Conservation (phyloP, 2,329 filamentous ascomycete genomes). For the Anisogramma anomala region DNA sequence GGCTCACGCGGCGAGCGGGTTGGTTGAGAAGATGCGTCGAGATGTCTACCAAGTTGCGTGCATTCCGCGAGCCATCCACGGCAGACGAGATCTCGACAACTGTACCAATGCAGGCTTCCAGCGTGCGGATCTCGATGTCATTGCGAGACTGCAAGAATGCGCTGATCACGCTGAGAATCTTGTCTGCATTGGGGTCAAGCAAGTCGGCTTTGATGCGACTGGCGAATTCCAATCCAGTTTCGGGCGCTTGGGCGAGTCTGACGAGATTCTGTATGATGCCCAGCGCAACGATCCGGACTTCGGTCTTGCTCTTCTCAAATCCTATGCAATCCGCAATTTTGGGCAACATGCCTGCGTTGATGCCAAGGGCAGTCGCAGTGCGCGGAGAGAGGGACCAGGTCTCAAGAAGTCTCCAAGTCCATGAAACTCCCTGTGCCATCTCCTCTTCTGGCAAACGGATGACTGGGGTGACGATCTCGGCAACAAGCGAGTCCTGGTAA, state of each 20-base stretch:
- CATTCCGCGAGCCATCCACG: conserved; percentile 55
- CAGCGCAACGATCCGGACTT: conserved; percentile 74
- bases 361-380: conserved; percentile 54
- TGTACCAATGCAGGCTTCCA: conserved; percentile 68
- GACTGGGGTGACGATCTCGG: conserved; percentile 65
- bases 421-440: conserved; percentile 81
- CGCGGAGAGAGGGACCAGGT: conserved; percentile 63
- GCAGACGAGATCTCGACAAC: conserved; percentile 66
- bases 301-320: conserved; percentile 51
- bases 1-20: conserved; percentile 70
- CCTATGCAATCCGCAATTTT: conserved; percentile 63
- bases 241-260: conserved; percentile 43
- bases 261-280: conserved; percentile 62
- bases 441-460: conserved; percentile 70
- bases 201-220: conserved; percentile 45
- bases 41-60: conserved; percentile 67
- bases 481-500: conserved; percentile 60
- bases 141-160: conserved; percentile 47
- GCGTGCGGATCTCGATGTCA: conserved; percentile 56
- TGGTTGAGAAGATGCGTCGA: conserved; percentile 73
- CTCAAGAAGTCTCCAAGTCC: conserved; percentile 65
- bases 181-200: conserved; percentile 43
- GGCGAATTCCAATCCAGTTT: conserved; percentile 44
- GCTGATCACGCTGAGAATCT: conserved; percentile 57
- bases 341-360: conserved; percentile 52